phyloP scores from a whole-genome alignment of 1,284 basidiomycete species.

The Trichosporon ovoides region DNA sequence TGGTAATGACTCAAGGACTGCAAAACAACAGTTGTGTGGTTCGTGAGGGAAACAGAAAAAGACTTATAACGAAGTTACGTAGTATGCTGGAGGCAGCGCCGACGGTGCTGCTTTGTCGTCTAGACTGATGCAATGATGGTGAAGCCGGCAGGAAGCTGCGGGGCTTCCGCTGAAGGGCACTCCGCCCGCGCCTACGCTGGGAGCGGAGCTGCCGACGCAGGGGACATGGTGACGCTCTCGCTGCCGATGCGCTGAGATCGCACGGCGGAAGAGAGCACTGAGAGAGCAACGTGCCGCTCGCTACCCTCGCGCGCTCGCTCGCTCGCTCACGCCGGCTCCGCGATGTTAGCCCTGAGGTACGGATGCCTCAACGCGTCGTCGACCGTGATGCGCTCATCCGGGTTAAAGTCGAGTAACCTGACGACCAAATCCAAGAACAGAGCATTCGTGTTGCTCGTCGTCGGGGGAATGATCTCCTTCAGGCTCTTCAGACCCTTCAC shows the following conservation, averaged over 20 bases:
- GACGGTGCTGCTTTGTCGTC: not conserved
- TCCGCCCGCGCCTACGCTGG: not conserved
- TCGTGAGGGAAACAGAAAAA: not conserved
- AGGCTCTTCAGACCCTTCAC: conserved; percentile 79
- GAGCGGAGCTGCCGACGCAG: too few species aligned
- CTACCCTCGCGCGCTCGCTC: not conserved
- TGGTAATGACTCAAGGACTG: not conserved
- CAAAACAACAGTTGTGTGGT: too few species aligned
- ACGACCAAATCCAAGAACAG: conserved; percentile 78
- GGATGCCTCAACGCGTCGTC: conserved; percentile 79
- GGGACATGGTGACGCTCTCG: too few species aligned
- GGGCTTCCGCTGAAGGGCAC: too few species aligned
- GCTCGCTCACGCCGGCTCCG: conserved; percentile 18
- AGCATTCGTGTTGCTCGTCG: conserved; percentile 55
- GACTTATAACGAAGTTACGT: not conserved
- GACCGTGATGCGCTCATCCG: conserved; percentile 76
- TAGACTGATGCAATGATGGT: too few species aligned
- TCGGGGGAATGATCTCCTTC: conserved; percentile 74
- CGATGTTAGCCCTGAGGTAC: conserved; percentile 56
- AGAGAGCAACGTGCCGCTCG: too few species aligned
- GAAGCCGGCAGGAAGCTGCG: too few species aligned
- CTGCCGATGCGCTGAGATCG: too few species aligned
- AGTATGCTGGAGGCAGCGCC: not conserved
- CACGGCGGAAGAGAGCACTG: too few species aligned
- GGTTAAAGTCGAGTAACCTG: conserved; percentile 86